phyloP scores from a whole-genome alignment of 2,329 filamentous ascomycete genomes.

The Amesomyces nigricolor region DNA sequence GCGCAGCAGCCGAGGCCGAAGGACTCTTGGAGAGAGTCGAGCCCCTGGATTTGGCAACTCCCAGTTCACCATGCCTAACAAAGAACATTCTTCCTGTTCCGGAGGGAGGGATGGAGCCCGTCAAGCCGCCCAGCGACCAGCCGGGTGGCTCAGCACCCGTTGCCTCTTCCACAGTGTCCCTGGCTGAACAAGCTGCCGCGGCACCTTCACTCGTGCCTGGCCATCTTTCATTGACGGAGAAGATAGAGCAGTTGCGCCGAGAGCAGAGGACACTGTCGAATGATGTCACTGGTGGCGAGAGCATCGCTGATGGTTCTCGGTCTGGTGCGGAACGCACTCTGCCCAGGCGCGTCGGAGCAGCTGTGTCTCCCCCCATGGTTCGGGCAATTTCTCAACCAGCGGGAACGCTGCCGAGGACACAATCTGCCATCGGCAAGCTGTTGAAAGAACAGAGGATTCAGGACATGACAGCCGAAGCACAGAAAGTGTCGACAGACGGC shows the following conservation, averaged over 20 bases:
- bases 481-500: conserved; percentile 34
- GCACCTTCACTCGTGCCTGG: conserved; percentile 1
- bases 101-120: conserved; percentile 13
- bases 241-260: conserved; percentile 47
- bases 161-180: conserved; percentile 20
- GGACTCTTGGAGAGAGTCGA: conserved; percentile 42
- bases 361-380: conserved; percentile 47
- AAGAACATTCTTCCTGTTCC: conserved; percentile 17
- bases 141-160: conserved; percentile 18
- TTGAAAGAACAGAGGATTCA: conserved; percentile 29
- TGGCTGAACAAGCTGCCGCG: conserved; percentile 6
- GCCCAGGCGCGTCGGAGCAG: conserved; percentile 42
- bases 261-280: conserved; percentile 38
- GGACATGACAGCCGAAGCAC: conserved; percentile 29
- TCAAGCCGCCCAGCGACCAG: conserved; percentile 8
- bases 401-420: conserved; percentile 41
- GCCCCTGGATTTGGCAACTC: conserved; percentile 45
- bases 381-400: conserved; percentile 50
- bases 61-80: conserved; percentile 30
- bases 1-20: conserved; percentile 18
- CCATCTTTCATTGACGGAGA: conserved; percentile 38
- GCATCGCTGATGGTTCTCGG: conserved; percentile 19
- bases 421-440: conserved; percentile 41
- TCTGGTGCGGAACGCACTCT: conserved; percentile 26
- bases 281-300: conserved; percentile 27